Percentiles rank a stretch among this genome's conserved stretches.
Evolutionary conservation across 495 filamentous ascomycete genomes (phyloP).

Genomic region (Podospora didyma): DNA sequence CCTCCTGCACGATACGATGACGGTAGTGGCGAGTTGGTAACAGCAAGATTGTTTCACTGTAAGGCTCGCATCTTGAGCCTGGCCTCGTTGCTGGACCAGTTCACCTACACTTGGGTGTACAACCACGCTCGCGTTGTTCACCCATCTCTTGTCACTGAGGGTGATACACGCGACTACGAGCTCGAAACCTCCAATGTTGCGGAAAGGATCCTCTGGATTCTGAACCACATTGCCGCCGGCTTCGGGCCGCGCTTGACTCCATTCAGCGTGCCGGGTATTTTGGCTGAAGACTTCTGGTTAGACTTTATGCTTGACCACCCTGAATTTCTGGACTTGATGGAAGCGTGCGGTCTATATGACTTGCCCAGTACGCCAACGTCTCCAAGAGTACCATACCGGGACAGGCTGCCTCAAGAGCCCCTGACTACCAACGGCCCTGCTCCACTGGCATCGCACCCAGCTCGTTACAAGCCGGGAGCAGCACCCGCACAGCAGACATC

Average conservation of each 20-base stretch:
- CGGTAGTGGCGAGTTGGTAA: not conserved
- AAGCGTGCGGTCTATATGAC: not conserved
- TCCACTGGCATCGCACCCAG: too few species aligned
- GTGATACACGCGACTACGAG: not conserved
- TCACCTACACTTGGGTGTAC: not conserved
- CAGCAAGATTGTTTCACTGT: too few species aligned
- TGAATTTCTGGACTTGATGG: not conserved
- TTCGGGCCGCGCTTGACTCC: slow-evolving; percentile 1
- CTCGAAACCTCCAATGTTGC: not conserved
- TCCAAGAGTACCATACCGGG: too few species aligned
- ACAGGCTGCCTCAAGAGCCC: too few species aligned
- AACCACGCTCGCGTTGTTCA: not conserved
- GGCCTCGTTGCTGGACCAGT: slow-evolving; percentile 4
- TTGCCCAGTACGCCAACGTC: too few species aligned
- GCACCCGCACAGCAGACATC: too few species aligned
- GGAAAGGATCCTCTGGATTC: slow-evolving; percentile 1
- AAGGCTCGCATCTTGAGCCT: not conserved
- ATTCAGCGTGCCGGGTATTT: slow-evolving; percentile 2
- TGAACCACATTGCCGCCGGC: not conserved
- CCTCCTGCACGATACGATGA: too few species aligned
- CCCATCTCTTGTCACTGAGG: not conserved
- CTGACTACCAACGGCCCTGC: too few species aligned
- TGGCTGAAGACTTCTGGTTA: not conserved
- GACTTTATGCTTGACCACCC: slow-evolving; percentile 1
- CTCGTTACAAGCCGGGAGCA: too few species aligned